phyloP scores from a whole-genome alignment of 2,329 filamentous ascomycete genomes.

The Elsinoe arachidis region DNA sequence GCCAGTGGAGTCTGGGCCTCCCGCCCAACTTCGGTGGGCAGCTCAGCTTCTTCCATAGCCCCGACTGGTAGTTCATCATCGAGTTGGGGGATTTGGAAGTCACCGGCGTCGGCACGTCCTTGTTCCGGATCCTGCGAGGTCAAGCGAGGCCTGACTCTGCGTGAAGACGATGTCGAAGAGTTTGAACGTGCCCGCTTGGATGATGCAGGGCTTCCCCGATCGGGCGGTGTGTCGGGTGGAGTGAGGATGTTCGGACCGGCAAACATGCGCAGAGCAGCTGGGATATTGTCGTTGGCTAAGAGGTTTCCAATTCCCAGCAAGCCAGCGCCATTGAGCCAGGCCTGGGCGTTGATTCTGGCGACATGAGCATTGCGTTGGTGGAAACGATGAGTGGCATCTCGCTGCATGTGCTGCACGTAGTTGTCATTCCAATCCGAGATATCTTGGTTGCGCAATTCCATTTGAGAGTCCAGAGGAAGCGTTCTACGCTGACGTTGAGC shows the following conservation, averaged over 20 bases:
- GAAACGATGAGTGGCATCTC: slow-evolving; percentile 26
- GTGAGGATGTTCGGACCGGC: slow-evolving; percentile 47
- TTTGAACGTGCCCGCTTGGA: slow-evolving; percentile 21
- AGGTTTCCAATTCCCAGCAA: slow-evolving; percentile 46
- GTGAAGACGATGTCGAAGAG: not conserved
- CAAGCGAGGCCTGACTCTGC: not conserved
- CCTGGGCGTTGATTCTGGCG: slow-evolving; percentile 55
- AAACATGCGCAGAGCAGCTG: slow-evolving; percentile 50
- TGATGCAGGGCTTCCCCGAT: not conserved
- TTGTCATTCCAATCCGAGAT: slow-evolving; percentile 49
- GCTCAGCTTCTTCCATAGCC: slow-evolving; percentile 20
- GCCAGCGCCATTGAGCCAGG: slow-evolving; percentile 51
- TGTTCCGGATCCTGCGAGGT: slow-evolving; percentile 12
- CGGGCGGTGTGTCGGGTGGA: slow-evolving; percentile 30
- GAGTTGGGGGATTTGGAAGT: slow-evolving; percentile 25
- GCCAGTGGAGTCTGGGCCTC: slow-evolving; percentile 57
- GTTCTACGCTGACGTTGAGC: slow-evolving; percentile 32
- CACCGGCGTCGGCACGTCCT: slow-evolving; percentile 19
- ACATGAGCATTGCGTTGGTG: slow-evolving; percentile 32
- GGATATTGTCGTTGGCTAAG: slow-evolving; percentile 32
- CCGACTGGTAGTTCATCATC: slow-evolving; percentile 13
- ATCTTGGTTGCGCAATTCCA: slow-evolving; percentile 48
- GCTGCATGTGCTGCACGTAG: slow-evolving; percentile 55
- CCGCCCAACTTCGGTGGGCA: slow-evolving; percentile 56
- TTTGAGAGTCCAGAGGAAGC: slow-evolving; percentile 40